phyloP scores from a whole-genome alignment of 495 filamentous ascomycete genomes.

The Hypoxylon perforatum region DNA sequence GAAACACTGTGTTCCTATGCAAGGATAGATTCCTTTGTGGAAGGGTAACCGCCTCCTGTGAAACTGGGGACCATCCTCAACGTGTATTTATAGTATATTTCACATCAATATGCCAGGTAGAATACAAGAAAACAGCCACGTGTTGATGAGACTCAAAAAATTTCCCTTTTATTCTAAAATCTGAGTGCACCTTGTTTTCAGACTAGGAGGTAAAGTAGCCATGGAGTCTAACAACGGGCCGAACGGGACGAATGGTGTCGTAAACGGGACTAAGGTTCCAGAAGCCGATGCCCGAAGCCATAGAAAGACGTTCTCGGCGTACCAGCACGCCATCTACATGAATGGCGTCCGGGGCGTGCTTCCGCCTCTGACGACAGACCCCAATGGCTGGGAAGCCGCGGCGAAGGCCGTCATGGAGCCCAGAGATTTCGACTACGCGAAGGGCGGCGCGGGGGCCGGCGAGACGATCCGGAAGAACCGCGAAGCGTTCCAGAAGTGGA shows the following conservation, averaged over 20 bases:
- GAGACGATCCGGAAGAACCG: slow-evolving; percentile 74
- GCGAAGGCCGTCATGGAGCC: slow-evolving; percentile 60
- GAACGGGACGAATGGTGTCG: too few species aligned
- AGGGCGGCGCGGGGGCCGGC: slow-evolving; percentile 72
- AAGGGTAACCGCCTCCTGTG: too few species aligned
- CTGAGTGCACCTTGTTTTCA: background rate
- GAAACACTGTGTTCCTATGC: background rate
- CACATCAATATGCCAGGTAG: too few species aligned
- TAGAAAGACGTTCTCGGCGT: background rate
- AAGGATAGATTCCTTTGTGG: background rate
- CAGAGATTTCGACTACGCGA: slow-evolving; percentile 68
- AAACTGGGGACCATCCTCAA: background rate
- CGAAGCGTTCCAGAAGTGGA: slow-evolving; percentile 73
- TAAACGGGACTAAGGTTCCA: background rate
- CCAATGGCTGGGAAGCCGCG: slow-evolving; percentile 67
- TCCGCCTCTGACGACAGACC: slow-evolving; percentile 69
- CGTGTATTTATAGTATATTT: background rate
- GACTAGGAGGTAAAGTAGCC: background rate
- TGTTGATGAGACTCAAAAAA: too few species aligned
- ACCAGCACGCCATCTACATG: slow-evolving; percentile 51
- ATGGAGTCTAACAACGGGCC: background rate
- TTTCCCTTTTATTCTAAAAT: too few species aligned
- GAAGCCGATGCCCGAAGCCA: background rate
- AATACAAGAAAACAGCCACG: too few species aligned
- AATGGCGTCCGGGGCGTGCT: slow-evolving; percentile 59